Evolutionary conservation across 1,139 yeast genomes (phyloP).

Genomic region (Pichia inconspicua): DNA sequence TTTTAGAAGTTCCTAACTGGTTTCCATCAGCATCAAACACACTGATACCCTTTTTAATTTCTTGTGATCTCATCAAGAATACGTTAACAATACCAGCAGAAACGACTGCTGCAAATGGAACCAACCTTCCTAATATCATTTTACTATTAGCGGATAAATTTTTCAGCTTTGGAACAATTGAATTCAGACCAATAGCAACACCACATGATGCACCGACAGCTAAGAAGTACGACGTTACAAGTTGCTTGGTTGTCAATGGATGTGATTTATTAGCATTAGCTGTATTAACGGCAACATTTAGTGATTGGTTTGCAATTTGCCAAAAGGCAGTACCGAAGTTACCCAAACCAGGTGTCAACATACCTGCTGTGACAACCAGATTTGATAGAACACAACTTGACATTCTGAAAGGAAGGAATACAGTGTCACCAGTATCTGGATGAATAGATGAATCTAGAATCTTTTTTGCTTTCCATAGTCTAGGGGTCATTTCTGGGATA

Average conservation of each 20-base stretch:
- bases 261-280: slow-evolving; percentile 95
- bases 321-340: slow-evolving; percentile 88
- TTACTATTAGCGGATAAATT: slow-evolving; percentile 59
- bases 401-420: slow-evolving; percentile 90
- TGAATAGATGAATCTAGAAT: slow-evolving; percentile 82
- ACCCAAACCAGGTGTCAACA: slow-evolving; percentile 91
- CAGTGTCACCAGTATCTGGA: slow-evolving; percentile 94
- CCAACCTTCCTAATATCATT: slow-evolving; percentile 70
- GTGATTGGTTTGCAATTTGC: slow-evolving; percentile 95
- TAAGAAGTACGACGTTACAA: slow-evolving; percentile 67
- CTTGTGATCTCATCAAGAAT: slow-evolving; percentile 91
- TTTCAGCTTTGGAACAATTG: slow-evolving; percentile 75
- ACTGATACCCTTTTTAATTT: slow-evolving; percentile 71
- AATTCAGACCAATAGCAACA: slow-evolving; percentile 87
- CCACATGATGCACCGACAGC: slow-evolving; percentile 95
- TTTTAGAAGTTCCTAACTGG: slow-evolving; percentile 68
- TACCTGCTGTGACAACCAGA: slow-evolving; percentile 91
- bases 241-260: slow-evolving; percentile 72
- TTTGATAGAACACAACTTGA: slow-evolving; percentile 90
- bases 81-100: slow-evolving; percentile 94
- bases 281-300: slow-evolving; percentile 92
- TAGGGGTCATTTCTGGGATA: slow-evolving; percentile 58
- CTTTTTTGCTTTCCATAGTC: slow-evolving; percentile 83
- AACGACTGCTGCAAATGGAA: slow-evolving; percentile 97
- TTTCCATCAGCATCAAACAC: slow-evolving; percentile 67